Evolutionary conservation across 306 rosid genomes (phyloP).

Genomic region (Prunus mira): DNA sequence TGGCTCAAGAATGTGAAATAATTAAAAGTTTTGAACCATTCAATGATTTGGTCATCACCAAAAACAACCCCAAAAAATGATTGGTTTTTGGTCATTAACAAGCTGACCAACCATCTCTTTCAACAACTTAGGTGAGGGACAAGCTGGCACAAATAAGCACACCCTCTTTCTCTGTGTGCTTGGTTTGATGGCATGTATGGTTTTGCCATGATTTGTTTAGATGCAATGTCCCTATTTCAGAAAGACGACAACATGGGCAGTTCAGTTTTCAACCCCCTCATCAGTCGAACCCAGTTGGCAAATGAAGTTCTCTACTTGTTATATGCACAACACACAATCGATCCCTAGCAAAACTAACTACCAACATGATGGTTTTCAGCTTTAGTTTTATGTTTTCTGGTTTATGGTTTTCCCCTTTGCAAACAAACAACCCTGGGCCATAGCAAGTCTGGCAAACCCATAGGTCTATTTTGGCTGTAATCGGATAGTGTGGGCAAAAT

Average conservation of each 20-base stretch:
- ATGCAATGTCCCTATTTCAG: background rate
- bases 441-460: background rate
- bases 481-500: background rate
- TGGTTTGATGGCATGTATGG: background rate
- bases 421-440: background rate
- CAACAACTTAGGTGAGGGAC: conserved; percentile 10
- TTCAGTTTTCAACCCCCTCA: background rate
- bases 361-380: background rate
- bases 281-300: background rate
- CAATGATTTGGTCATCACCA: background rate
- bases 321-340: background rate
- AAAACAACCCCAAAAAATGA: background rate
- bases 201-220: conserved; percentile 1
- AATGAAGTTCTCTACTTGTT: background rate
- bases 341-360: background rate
- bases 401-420: background rate
- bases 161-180: background rate
- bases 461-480: background rate
- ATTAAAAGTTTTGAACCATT: background rate
- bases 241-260: background rate
- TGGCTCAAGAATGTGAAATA: too few species aligned
- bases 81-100: background rate
- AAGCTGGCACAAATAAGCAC: background rate
- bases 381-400: background rate
- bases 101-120: conserved; percentile 3